Conservation (phyloP, 208 protist genomes). For the Trypanosomatidae sp. region DNA sequence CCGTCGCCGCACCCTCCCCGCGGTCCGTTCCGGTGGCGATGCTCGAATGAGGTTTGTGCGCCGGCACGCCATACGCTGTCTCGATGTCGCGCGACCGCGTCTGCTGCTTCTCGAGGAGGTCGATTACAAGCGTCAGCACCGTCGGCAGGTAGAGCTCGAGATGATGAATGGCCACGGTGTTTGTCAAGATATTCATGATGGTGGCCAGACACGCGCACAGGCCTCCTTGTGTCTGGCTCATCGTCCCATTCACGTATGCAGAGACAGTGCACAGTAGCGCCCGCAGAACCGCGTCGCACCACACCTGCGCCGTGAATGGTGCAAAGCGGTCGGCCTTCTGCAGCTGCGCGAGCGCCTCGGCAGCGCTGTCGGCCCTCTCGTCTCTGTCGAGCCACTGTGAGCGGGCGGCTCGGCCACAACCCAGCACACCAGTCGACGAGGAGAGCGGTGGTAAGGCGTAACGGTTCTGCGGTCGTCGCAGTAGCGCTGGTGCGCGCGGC, state of each 20-base stretch:
- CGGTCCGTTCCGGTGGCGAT: not conserved
- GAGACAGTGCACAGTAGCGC: conserved; percentile 59
- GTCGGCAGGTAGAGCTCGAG: conserved; percentile 64
- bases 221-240: conserved; percentile 64
- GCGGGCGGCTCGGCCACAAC: conserved; percentile 8
- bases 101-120: conserved; percentile 28
- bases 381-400: conserved; percentile 20
- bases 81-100: conserved; percentile 6
- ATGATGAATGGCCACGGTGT: conserved; percentile 36
- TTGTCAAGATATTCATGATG: conserved; percentile 65
- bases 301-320: conserved; percentile 32
- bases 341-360: conserved; percentile 25
- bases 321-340: conserved; percentile 31
- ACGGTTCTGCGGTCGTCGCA: conserved; percentile 39
- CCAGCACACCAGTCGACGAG: conserved; percentile 18
- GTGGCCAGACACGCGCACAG: conserved; percentile 61
- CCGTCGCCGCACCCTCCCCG: not conserved
- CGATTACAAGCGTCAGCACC: conserved; percentile 56
- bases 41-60: not conserved
- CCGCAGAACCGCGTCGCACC: conserved; percentile 70
- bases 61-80: not conserved
- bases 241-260: conserved; percentile 54
- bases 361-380: conserved; percentile 23
- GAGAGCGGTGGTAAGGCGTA: conserved; percentile 36
- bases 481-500: conserved; percentile 36